phyloP scores from a whole-genome alignment of 768 basidiomycete species.

The Termitomyces sp. region DNA sequence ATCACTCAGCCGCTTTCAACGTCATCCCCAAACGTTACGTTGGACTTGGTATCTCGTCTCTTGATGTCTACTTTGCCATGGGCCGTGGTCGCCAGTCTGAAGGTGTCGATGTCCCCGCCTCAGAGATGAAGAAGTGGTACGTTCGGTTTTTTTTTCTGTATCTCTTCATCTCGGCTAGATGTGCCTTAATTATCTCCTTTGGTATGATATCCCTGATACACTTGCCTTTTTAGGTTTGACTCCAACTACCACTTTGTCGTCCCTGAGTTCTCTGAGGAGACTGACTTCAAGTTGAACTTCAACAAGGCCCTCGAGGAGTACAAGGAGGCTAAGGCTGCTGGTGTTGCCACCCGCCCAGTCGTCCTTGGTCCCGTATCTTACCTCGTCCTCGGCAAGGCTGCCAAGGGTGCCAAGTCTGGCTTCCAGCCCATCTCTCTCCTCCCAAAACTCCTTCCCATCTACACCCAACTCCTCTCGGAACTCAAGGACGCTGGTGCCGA shows the following conservation, averaged over 20 bases:
- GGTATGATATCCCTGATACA: background rate
- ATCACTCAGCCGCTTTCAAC: conserved; percentile 95
- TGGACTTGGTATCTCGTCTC: conserved; percentile 77
- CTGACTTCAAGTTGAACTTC: conserved; percentile 91
- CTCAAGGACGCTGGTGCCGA: conserved; percentile 92
- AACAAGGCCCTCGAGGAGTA: conserved; percentile 95
- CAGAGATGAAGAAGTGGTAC: conserved; percentile 99
- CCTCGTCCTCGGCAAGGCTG: conserved; percentile 89
- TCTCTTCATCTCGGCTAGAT: conserved; percentile 2
- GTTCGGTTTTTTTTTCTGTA: conserved; percentile 21
- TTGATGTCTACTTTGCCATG: conserved; percentile 99
- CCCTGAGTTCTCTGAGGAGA: conserved; percentile 87
- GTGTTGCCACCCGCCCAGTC: conserved; percentile 91
- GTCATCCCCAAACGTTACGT: conserved; percentile 94
- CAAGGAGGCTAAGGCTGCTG: conserved; percentile 89
- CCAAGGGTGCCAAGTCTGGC: conserved; percentile 74
- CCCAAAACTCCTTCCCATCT: conserved; percentile 85
- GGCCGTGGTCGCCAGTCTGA: conserved; percentile 96
- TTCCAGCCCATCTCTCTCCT: conserved; percentile 94
- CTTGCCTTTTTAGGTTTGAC: conserved; percentile 69
- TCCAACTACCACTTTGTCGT: conserved; percentile 99
- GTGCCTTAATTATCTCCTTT: background rate
- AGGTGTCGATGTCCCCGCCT: conserved; percentile 94
- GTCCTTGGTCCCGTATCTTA: conserved; percentile 94
- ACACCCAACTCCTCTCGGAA: conserved; percentile 84